Evolutionary conservation across 2,329 filamentous ascomycete species (phyloP).

Genomic region (Ophiostoma montium): DNA sequence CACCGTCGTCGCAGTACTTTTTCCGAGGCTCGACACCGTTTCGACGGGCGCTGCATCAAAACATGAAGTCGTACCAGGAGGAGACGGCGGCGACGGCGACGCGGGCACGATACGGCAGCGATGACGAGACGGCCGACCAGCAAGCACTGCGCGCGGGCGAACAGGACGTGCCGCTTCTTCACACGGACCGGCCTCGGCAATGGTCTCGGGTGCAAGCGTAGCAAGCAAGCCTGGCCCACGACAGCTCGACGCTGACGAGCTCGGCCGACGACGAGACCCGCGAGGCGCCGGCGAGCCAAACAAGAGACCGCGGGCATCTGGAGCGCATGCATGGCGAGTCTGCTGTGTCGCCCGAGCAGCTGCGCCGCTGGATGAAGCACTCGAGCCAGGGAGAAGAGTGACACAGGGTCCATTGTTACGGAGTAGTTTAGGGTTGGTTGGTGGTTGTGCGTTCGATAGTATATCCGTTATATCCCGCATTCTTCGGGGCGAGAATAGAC

Average conservation of each 20-base stretch:
- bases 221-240: constrained; percentile 10
- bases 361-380: constrained; percentile 9
- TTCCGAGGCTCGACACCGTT: constrained; percentile 43
- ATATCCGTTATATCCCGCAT: not conserved
- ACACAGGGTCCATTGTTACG: not conserved
- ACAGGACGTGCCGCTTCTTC: constrained; percentile 9
- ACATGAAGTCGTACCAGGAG: constrained; percentile 26
- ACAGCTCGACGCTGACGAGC: constrained; percentile 1
- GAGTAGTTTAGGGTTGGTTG: not conserved
- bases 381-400: not conserved
- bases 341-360: constrained; percentile 10
- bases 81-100: not conserved
- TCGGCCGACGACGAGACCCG: not conserved
- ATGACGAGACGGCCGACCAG: too few species aligned
- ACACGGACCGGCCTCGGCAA: constrained; percentile 6
- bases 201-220: constrained; percentile 14
- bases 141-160: not conserved
- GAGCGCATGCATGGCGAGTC: constrained; percentile 8
- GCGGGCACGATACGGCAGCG: not conserved
- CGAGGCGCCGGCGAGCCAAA: not conserved
- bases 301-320: not conserved
- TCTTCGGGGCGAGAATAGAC: too few species aligned
- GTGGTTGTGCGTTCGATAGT: not conserved
- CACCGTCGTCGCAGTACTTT: constrained; percentile 21
- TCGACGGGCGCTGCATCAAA: constrained; percentile 34